Percentiles rank a stretch among this genome's conserved stretches.
These are phyloP conservation scores for Cercospora canescens DNA, from an alignment of 2,329 filamentous ascomycete genomes.

Conservation along the genomic window DNA sequence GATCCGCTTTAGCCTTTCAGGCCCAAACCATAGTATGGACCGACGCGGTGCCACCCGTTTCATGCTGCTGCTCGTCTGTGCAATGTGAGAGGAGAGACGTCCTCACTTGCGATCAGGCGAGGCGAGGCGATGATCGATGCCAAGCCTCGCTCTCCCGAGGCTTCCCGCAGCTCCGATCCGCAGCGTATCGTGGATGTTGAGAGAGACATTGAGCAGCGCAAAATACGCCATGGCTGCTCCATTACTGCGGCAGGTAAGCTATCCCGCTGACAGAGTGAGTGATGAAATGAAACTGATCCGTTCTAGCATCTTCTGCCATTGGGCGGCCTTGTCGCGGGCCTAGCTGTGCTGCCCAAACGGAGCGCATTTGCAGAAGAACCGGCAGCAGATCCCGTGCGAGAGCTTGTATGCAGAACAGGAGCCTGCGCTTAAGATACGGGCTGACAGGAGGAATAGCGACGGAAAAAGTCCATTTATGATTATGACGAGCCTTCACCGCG, in stretches of 20 bases:
- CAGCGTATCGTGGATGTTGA: background rate
- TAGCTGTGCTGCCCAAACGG: constrained; percentile 49
- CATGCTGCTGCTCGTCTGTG: constrained; percentile 22
- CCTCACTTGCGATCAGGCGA: constrained; percentile 9
- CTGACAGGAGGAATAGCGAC: constrained; percentile 33
- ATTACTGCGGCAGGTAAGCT: constrained; percentile 53
- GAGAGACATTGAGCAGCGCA: constrained; percentile 20
- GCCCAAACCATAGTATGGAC: no score
- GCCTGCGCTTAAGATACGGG: background rate
- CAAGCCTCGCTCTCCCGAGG: constrained; percentile 5
- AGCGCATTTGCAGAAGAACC: constrained; percentile 51
- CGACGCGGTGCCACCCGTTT: constrained; percentile 37
- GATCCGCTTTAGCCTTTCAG: no score
- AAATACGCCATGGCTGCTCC: constrained; percentile 51
- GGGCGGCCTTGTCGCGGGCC: constrained; percentile 45
- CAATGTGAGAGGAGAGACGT: constrained; percentile 2
- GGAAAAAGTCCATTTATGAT: constrained; percentile 74
- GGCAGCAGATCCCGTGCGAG: constrained; percentile 30
- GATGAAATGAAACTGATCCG: constrained; percentile 17
- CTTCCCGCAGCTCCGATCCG: background rate
- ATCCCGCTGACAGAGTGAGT: background rate
- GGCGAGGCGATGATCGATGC: constrained; percentile 5
- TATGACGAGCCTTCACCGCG: constrained; percentile 39
- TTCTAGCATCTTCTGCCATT: constrained; percentile 53
- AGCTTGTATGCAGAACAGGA: constrained; percentile 25